Evolutionary conservation across 1,139 yeast genomes (phyloP).

Genomic region (Nakaseomyces sp.): DNA sequence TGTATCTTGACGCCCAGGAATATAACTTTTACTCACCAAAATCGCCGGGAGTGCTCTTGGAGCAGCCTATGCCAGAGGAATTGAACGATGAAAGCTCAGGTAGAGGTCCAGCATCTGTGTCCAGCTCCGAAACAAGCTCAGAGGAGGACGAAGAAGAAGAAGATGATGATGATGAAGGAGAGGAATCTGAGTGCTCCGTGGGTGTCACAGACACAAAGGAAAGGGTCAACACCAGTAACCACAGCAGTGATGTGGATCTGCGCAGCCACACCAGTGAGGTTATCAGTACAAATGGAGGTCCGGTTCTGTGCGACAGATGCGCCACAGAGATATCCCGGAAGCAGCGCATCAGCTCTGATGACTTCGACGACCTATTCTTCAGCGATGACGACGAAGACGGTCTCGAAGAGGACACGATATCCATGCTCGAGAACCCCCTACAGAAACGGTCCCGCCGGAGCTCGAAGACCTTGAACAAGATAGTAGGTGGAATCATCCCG

Average conservation of each 20-base stretch:
- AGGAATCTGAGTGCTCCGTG: not conserved
- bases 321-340: not conserved
- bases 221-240: not conserved
- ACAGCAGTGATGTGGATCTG: not conserved
- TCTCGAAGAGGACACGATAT: not conserved
- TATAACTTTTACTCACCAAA: conserved; percentile 6
- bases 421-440: not conserved
- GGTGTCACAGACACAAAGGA: not conserved
- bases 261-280: not conserved
- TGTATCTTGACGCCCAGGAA: conserved; percentile 17
- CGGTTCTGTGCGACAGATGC: not conserved
- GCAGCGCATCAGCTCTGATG: not conserved
- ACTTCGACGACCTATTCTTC: not conserved
- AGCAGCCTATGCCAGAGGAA: too few species aligned
- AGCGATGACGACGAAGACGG: conserved; percentile 2
- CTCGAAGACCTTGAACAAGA: not conserved
- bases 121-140: not conserved
- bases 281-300: not conserved
- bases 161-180: not conserved
- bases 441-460: not conserved
- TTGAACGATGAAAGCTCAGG: too few species aligned
- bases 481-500: conserved; percentile 1
- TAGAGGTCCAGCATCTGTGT: not conserved
- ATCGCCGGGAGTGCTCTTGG: too few species aligned
- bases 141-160: not conserved